These are phyloP conservation scores for Umbelopsis isabellina DNA, from an alignment of 192 early-diverging fungal species.

Conservation along the genomic window DNA sequence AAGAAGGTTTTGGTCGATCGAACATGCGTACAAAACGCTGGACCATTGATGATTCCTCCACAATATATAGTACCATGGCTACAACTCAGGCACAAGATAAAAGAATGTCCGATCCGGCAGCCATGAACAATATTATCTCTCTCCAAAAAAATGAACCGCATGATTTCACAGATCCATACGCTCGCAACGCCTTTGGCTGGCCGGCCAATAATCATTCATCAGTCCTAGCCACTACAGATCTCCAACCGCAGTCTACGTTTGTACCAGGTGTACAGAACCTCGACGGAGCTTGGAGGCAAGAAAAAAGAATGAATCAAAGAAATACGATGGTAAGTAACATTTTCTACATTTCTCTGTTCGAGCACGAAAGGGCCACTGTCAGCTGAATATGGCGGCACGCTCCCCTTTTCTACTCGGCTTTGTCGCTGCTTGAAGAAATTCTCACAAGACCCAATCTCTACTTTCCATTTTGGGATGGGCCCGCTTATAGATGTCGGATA, in stretches of 20 bases:
- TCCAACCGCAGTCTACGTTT: slow-evolving; percentile 12
- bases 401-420: slow-evolving; percentile 8
- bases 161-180: slow-evolving; percentile 2
- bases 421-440: slow-evolving; percentile 15
- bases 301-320: neutral
- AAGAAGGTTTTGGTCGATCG: slow-evolving; percentile 17
- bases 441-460: slow-evolving; percentile 22
- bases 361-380: neutral
- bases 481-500: slow-evolving; percentile 23
- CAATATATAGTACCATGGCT: neutral
- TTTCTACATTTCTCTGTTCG: neutral
- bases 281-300: slow-evolving; percentile 11
- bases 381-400: slow-evolving; percentile 18
- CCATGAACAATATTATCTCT: neutral
- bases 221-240: slow-evolving; percentile 1
- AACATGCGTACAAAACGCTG: slow-evolving; percentile 7
- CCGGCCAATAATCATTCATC: slow-evolving; percentile 6
- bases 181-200: slow-evolving; percentile 17
- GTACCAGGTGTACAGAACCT: slow-evolving; percentile 5
- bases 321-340: neutral
- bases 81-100: neutral
- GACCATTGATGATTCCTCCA: neutral
- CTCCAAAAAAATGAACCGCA: slow-evolving; percentile 21
- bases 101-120: neutral
- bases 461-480: slow-evolving; percentile 10